phyloP scores from a whole-genome alignment of 2,329 filamentous ascomycete genomes.

The Berkeleyomyces basicola region DNA sequence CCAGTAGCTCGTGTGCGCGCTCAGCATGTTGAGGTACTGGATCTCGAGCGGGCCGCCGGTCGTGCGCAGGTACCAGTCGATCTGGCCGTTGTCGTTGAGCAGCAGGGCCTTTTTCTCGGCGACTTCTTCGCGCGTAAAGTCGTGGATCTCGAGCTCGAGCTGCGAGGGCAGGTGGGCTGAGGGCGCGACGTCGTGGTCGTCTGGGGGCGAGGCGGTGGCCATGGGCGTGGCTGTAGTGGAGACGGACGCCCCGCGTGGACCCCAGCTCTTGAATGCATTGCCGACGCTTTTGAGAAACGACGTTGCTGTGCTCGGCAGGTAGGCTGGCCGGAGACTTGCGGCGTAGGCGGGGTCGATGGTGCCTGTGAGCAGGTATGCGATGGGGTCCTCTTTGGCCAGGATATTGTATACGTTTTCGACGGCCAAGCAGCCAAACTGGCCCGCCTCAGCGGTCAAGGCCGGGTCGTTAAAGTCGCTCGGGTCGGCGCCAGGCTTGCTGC shows the following conservation, averaged over 20 bases:
- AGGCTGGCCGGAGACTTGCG: conserved; percentile 55
- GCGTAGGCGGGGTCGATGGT: conserved; percentile 73
- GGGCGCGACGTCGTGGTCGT: not conserved
- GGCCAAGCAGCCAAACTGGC: conserved; percentile 74
- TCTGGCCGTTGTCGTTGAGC: conserved; percentile 90
- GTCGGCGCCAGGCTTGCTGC: conserved; percentile 59
- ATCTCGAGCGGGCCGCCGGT: conserved; percentile 80
- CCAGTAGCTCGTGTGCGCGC: conserved; percentile 94
- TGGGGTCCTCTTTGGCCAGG: conserved; percentile 53
- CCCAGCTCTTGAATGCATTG: conserved; percentile 43
- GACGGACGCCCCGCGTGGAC: conserved; percentile 29
- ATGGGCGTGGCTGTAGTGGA: not conserved
- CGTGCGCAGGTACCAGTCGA: conserved; percentile 76
- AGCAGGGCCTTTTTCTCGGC: conserved; percentile 77
- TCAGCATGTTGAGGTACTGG: conserved; percentile 93
- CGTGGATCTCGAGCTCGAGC: conserved; percentile 87
- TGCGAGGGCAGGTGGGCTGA: conserved; percentile 38
- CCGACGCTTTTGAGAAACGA: conserved; percentile 49
- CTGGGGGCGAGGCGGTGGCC: not conserved
- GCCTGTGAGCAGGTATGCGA: conserved; percentile 84
- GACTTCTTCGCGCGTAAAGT: conserved; percentile 83
- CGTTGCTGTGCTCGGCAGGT: conserved; percentile 56
- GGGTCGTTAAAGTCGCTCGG: conserved; percentile 37
- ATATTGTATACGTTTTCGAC: conserved; percentile 97
- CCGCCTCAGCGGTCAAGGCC: conserved; percentile 58